Evolutionary conservation across 345 rosid species (phyloP).

Genomic region (Aurinia saxatilis): DNA sequence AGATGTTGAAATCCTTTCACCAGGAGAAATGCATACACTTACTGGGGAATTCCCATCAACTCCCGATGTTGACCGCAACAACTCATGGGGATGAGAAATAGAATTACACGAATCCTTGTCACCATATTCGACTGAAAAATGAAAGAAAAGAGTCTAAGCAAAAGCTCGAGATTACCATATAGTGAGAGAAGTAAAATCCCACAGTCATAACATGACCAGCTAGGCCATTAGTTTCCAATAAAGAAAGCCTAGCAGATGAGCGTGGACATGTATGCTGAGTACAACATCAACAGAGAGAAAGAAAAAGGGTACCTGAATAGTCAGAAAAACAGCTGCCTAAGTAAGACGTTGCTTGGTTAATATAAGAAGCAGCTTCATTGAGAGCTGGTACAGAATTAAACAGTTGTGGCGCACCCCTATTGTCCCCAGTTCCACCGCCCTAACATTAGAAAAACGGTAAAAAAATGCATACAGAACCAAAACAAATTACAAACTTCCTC

Average conservation of each 20-base stretch:
- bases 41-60: slow-evolving; percentile 26
- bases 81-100: slow-evolving; percentile 40
- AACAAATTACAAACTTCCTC: not conserved
- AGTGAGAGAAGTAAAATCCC: not conserved
- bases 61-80: slow-evolving; percentile 42
- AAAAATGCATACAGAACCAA: slow-evolving; percentile 2
- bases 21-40: slow-evolving; percentile 29
- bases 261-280: too few species aligned
- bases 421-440: slow-evolving; percentile 24
- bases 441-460: slow-evolving; percentile 2
- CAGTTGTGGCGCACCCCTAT: slow-evolving; percentile 30
- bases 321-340: slow-evolving; percentile 51
- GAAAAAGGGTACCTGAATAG: slow-evolving; percentile 39
- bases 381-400: slow-evolving; percentile 44
- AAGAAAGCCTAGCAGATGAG: not conserved
- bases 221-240: too few species aligned
- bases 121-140: slow-evolving; percentile 42
- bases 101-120: slow-evolving; percentile 42
- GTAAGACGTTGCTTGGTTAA: slow-evolving; percentile 53
- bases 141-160: not conserved
- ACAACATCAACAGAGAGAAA: not conserved
- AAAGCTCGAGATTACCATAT: not conserved
- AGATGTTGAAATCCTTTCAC: slow-evolving; percentile 35
- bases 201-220: too few species aligned
- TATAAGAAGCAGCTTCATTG: slow-evolving; percentile 47